A percentile compares a stretch with the other conserved stretches of the same genome.
Evolutionary conservation across 2,329 filamentous ascomycete genomes (phyloP).

Genomic region (Esteya vermicola): DNA sequence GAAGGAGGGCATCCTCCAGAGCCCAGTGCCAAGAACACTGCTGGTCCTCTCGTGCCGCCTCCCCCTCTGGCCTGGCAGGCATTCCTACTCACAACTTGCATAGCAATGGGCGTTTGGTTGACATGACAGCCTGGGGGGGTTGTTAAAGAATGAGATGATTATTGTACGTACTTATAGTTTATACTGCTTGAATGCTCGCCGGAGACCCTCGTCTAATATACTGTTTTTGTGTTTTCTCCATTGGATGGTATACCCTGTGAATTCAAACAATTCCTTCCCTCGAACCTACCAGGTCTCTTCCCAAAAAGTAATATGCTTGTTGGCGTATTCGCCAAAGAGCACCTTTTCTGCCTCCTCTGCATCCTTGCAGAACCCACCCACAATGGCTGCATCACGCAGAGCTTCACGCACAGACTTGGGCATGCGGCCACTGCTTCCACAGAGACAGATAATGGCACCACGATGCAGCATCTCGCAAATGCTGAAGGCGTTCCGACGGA

Average conservation of each 20-base stretch:
- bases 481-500: constrained; percentile 26
- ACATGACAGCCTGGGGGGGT: no score
- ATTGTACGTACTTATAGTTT: no score
- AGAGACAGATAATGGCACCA: constrained; percentile 35
- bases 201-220: no score
- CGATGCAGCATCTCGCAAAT: constrained; percentile 23
- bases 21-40: no score
- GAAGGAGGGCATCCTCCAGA: no score
- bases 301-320: constrained; percentile 30
- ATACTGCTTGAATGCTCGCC: no score
- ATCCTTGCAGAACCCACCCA: constrained; percentile 17
- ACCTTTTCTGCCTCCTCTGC: constrained; percentile 22
- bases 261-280: background rate
- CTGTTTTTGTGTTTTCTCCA: no score
- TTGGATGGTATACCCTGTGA: background rate
- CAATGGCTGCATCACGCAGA: constrained; percentile 32
- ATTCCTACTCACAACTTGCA: no score
- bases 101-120: no score
- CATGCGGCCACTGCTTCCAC: constrained; percentile 45
- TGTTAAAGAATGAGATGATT: no score
- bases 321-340: constrained; percentile 9
- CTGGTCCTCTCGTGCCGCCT: no score
- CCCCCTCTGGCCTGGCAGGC: no score
- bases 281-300: constrained; percentile 46
- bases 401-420: constrained; percentile 38